Conservation (phyloP, 1,284 basidiomycete species). For the Taiwanofungus camphoratus region DNA sequence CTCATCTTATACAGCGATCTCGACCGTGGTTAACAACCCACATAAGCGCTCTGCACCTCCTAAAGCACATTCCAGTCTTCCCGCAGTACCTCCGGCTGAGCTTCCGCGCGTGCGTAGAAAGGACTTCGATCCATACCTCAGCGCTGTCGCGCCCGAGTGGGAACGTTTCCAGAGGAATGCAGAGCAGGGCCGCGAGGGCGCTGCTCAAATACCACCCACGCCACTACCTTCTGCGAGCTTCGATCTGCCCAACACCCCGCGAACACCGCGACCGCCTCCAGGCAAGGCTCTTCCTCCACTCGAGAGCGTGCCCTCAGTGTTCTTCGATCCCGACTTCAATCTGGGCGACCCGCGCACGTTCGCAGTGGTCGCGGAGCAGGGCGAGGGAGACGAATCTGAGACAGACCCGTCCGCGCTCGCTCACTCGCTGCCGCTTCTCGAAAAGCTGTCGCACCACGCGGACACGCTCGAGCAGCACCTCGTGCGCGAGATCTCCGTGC, state of each 20-base stretch:
- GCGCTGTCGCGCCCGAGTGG: conserved; percentile 73
- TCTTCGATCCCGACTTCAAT: conserved; percentile 78
- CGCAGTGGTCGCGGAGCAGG: conserved; percentile 66
- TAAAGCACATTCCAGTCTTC: conserved; percentile 76
- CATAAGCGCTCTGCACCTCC: conserved; percentile 80
- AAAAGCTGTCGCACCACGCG: conserved; percentile 88
- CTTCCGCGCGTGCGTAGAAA: conserved; percentile 77
- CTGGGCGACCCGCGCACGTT: conserved; percentile 86
- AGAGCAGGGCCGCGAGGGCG: conserved; percentile 41
- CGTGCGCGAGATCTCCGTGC: conserved; percentile 85
- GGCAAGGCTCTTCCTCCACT: conserved; percentile 59
- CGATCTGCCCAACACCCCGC: conserved; percentile 26
- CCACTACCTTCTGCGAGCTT: conserved; percentile 24
- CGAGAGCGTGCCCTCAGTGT: conserved; percentile 74
- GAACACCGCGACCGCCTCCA: conserved; percentile 26
- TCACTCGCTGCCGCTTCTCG: conserved; percentile 74
- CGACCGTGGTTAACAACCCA: conserved; percentile 80
- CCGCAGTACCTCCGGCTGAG: conserved; percentile 63
- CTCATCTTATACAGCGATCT: conserved; percentile 44
- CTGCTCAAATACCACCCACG: conserved; percentile 34
- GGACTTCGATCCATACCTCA: conserved; percentile 82
- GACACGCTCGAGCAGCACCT: conserved; percentile 96
- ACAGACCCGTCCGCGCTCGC: conserved; percentile 56
- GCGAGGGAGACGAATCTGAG: conserved; percentile 21
- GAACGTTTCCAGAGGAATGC: conserved; percentile 56